These are phyloP conservation scores for Firmiana major DNA, from an alignment of 345 rosid species.

Conservation along the genomic window DNA sequence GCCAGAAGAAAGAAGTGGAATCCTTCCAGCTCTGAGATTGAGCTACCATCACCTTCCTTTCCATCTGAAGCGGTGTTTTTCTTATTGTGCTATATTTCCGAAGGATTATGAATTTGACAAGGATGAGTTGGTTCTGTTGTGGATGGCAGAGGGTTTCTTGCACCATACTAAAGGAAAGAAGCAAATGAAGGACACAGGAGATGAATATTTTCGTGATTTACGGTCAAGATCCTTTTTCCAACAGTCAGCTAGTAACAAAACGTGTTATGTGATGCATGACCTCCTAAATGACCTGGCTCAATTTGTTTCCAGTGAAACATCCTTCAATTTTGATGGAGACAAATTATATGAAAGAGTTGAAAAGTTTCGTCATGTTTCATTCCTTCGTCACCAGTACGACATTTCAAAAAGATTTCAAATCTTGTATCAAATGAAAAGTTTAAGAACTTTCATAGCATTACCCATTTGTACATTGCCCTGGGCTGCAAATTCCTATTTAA, in stretches of 20 bases:
- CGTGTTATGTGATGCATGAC: slow-evolving; percentile 28
- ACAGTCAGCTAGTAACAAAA: neutral
- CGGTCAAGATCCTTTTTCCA: slow-evolving; percentile 30
- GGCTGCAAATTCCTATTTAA: neutral
- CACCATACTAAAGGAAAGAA: slow-evolving; percentile 6
- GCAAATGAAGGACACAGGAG: slow-evolving; percentile 6
- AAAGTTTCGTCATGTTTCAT: slow-evolving; percentile 4
- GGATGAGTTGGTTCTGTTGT: slow-evolving; percentile 12
- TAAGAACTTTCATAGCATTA: slow-evolving; percentile 15
- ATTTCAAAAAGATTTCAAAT: neutral
- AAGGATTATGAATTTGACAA: slow-evolving; percentile 18
- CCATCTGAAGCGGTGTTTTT: slow-evolving; percentile 7
- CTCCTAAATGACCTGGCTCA: slow-evolving; percentile 25
- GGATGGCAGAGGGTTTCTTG: slow-evolving; percentile 21
- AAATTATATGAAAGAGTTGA: neutral
- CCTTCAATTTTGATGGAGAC: neutral
- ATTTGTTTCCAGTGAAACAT: slow-evolving; percentile 7
- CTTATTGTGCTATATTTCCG: slow-evolving; percentile 18
- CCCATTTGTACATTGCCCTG: neutral
- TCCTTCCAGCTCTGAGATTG: slow-evolving; percentile 17
- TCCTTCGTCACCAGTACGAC: neutral
- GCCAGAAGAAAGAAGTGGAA: slow-evolving; percentile 3
- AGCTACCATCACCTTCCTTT: slow-evolving; percentile 19
- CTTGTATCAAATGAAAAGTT: neutral
- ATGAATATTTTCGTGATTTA: slow-evolving; percentile 16